Conservation (phyloP, 257 asterid species). For the Salvia rosmarinus region DNA sequence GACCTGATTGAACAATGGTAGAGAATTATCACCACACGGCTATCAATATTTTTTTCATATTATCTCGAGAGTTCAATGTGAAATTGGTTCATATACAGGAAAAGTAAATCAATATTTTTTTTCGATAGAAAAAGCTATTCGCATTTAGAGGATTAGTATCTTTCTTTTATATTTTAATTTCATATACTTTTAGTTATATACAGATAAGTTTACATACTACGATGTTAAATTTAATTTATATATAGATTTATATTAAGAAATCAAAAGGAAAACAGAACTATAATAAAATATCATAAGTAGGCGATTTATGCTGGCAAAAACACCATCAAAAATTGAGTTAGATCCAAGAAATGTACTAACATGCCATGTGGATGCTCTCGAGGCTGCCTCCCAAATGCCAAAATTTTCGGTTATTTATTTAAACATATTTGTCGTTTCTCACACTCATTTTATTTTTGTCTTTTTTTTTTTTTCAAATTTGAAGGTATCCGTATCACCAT, state of each 20-base stretch:
- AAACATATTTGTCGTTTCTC: background rate
- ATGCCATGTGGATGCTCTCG: slow-evolving; percentile 44
- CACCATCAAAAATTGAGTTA: slow-evolving; percentile 24
- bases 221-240: background rate
- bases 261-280: background rate
- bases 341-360: slow-evolving; percentile 32
- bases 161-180: no score
- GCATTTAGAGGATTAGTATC: no score
- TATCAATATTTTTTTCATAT: no score
- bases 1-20: no score
- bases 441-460: background rate
- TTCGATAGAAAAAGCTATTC: no score
- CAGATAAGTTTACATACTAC: no score
- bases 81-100: no score
- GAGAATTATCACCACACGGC: no score
- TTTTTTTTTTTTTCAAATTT: background rate
- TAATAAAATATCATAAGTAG: background rate
- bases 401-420: slow-evolving; percentile 28
- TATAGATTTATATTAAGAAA: no score
- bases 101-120: no score
- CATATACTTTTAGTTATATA: no score
- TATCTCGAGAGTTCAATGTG: no score
- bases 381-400: slow-evolving; percentile 29
- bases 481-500: background rate
- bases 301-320: background rate